phyloP scores from a whole-genome alignment of 2,329 filamentous ascomycete genomes.

The Fusarium tjaetaba region DNA sequence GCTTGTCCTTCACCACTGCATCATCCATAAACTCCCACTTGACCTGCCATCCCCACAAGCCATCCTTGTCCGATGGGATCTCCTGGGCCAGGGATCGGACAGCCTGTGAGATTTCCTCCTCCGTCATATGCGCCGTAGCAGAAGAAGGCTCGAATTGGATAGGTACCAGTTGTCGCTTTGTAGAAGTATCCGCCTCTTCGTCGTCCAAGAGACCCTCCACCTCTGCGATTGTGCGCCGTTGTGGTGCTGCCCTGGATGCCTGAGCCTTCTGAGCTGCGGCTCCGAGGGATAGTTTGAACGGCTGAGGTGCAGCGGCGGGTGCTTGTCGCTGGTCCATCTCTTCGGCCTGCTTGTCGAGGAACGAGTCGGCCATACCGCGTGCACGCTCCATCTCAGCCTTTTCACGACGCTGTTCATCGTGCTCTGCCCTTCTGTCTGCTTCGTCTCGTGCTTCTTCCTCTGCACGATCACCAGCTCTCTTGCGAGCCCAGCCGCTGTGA shows the following conservation, averaged over 20 bases:
- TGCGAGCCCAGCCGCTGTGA: conserved; percentile 83
- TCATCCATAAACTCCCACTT: conserved; percentile 94
- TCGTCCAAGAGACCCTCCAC: conserved; percentile 95
- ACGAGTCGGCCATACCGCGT: conserved; percentile 86
- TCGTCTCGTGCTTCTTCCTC: conserved; percentile 83
- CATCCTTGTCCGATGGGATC: conserved; percentile 87
- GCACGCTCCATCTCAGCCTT: conserved; percentile 80
- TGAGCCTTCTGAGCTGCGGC: conserved; percentile 81
- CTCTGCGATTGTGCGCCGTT: conserved; percentile 86
- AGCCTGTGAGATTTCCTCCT: conserved; percentile 87
- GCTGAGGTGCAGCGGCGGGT: conserved; percentile 68
- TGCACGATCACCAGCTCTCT: conserved; percentile 76
- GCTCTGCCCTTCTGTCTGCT: conserved; percentile 81
- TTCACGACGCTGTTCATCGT: conserved; percentile 76
- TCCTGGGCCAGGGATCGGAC: conserved; percentile 85
- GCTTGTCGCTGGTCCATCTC: conserved; percentile 69
- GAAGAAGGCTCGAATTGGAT: conserved; percentile 81
- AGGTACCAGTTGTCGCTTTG: conserved; percentile 80
- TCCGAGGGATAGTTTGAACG: conserved; percentile 92
- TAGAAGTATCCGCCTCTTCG: conserved; percentile 81
- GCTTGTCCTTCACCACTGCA: conserved; percentile 80
- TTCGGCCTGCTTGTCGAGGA: conserved; percentile 84
- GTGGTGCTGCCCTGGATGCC: conserved; percentile 63
- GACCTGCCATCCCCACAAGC: conserved; percentile 91
- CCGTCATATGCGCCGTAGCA: conserved; percentile 72